Conservation (phyloP, 257 asterid species). For the Penstemon barbatus region DNA sequence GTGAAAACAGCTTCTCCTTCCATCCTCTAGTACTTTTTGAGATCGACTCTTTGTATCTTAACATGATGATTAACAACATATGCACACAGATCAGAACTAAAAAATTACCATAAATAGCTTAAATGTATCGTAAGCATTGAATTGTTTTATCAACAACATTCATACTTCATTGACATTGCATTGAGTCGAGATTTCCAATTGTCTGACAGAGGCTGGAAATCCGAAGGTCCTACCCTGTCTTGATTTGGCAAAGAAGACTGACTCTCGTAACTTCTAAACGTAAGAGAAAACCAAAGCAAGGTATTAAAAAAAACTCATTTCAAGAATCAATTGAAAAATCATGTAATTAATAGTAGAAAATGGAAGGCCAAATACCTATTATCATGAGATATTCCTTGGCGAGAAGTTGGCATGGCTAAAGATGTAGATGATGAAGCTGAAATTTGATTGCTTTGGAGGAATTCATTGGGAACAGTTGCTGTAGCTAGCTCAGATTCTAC, state of each 20-base stretch:
- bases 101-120: conserved; percentile 1
- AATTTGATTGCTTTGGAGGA: conserved; percentile 35
- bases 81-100: conserved; percentile 16
- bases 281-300: too few relatives aligned
- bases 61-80: conserved; percentile 8
- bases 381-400: conserved; percentile 38
- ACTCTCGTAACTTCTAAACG: conserved; percentile 46
- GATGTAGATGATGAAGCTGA: conserved; percentile 60
- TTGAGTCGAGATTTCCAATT: conserved; percentile 77
- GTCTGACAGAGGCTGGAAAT: conserved; percentile 65
- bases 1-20: conserved; percentile 88
- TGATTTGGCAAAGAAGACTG: conserved; percentile 48
- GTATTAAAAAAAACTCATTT: background rate
- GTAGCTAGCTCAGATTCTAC: conserved; percentile 41
- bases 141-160: background rate
- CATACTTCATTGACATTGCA: conserved; percentile 79
- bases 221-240: conserved; percentile 87
- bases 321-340: background rate
- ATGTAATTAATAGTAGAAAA: background rate
- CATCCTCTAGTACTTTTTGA: conserved; percentile 78
- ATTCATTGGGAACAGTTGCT: conserved; percentile 27
- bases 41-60: conserved; percentile 85
- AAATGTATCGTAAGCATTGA: background rate
- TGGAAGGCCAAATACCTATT: conserved; percentile 49
- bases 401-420: conserved; percentile 29